Evolutionary conservation across 495 filamentous ascomycete genomes (phyloP).

Genomic region (Aspergillus olivimuriae): DNA sequence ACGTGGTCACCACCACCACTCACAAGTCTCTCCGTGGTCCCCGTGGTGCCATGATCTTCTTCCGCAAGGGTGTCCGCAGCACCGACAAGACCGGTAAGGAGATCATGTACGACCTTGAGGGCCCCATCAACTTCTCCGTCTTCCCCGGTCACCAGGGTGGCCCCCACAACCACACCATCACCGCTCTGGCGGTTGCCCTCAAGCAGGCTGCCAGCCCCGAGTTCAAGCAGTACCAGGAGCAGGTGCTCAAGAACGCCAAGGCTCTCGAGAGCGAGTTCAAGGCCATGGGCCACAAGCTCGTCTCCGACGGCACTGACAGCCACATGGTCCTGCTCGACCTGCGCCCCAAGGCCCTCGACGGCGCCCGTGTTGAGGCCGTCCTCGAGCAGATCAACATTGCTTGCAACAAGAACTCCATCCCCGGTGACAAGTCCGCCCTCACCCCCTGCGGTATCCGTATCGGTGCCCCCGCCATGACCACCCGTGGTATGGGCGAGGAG

Average conservation of each 20-base stretch:
- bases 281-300: constrained; percentile 52
- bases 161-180: constrained; percentile 99
- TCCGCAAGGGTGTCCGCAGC: constrained; percentile 88
- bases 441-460: constrained; percentile 92
- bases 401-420: constrained; percentile 98
- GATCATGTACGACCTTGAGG: constrained; percentile 86
- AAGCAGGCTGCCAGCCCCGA: constrained; percentile 90
- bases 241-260: constrained; percentile 60
- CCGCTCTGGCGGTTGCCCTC: constrained; percentile 90
- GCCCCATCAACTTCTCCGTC: constrained; percentile 97
- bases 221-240: constrained; percentile 93
- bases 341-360: constrained; percentile 16
- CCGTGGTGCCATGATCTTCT: constrained; percentile 99
- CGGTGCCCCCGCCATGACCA: constrained; percentile 95
- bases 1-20: constrained; percentile 97
- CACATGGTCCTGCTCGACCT: constrained; percentile 70
- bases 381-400: constrained; percentile 98
- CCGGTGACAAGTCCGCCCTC: constrained; percentile 95
- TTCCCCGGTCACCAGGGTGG: constrained; percentile 99
- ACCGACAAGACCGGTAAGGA: constrained; percentile 90
- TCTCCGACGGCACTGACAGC: constrained; percentile 93
- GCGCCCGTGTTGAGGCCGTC: constrained; percentile 92
- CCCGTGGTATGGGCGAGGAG: constrained; percentile 84
- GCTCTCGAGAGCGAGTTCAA: constrained; percentile 20
- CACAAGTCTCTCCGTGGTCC: constrained; percentile 99